Base-by-base conservation (phyloP, 1,284 basidiomycete genomes). In the Ceratobasidium sp. region DNA sequence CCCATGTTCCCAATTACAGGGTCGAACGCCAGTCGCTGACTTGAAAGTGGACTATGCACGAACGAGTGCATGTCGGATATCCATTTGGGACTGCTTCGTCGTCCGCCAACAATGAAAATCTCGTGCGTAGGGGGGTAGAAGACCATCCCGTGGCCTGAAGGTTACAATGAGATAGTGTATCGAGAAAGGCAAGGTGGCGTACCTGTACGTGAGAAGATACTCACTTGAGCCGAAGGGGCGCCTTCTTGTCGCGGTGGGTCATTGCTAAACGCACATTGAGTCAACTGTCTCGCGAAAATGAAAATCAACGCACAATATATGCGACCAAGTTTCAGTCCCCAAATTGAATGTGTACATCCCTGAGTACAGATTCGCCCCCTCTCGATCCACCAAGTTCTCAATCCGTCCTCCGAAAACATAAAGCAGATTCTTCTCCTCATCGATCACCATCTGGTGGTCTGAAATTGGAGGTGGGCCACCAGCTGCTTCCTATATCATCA, bases 401-500 rank as follows among this genome's bases (percentile, higher is more conserved):
- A 92, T 81, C 8, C 88, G 84, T 1, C 92, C 92, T 10, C 92
- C 92, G 73, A 88, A 91, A 10, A 93, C 85, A 72, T 92, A 94
- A 20, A 94, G 76, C 15, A 87, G 83, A 75, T 91, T 90, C 0
- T 84, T 79, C 17, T 90, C 87, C 29, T 83, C 83, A 74, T 93
- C 91, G 72, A 93, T 85, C 42, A 82, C 86, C 85, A 94, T 90
- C 75, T 92, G 89, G 75, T 93, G 92, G 76, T 93, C 92, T 73
- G 87, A 91, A 58, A 93, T 80, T 38, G 93, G 80, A 1, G 88
- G 87, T 4, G 92, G 92, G 0, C 91, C 91, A 10, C 87, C 87
- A 53, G 25, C 35, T 15, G 62, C 12, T 6, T 84, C 82, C 2
- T 80, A 89, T 90, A 70, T 13, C 32, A n/a, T 47, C 50, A 20